phyloP scores from a whole-genome alignment of 257 asterid genomes.

The Sherardia arvensis region DNA sequence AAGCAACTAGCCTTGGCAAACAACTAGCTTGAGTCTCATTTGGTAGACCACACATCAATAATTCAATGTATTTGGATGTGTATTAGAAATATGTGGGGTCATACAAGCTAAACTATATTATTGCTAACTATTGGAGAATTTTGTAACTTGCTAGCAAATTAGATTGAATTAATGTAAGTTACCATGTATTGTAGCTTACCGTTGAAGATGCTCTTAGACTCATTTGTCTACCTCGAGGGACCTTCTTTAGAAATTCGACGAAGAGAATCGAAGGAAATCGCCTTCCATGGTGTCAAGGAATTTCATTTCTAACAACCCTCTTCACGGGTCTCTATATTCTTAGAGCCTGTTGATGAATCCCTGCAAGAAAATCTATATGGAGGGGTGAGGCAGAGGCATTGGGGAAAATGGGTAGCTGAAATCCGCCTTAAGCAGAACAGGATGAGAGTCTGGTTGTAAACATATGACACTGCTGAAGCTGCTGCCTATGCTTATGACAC shows the following conservation, averaged over 20 bases:
- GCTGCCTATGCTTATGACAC: conserved; percentile 94
- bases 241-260: conserved; percentile 41
- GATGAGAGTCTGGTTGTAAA: conserved; percentile 88
- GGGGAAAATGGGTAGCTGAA: conserved; percentile 99
- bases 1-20: too few species aligned
- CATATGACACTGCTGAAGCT: conserved; percentile 85
- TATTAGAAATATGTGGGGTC: too few species aligned
- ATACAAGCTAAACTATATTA: too few species aligned
- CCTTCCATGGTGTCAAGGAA: conserved; percentile 8
- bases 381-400: conserved; percentile 96
- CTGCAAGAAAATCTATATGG: conserved; percentile 76
- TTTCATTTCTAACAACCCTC: conserved; percentile 11
- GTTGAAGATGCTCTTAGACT: too few species aligned
- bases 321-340: conserved; percentile 13
- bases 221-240: conserved; percentile 64
- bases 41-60: too few species aligned
- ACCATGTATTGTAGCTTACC: too few species aligned
- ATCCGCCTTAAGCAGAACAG: conserved; percentile 87
- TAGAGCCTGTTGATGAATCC: conserved; percentile 28
- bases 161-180: too few species aligned
- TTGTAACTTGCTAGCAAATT: too few species aligned
- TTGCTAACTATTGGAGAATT: too few species aligned
- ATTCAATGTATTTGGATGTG: too few species aligned
- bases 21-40: too few species aligned
- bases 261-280: conserved; percentile 21